A percentile compares a stretch with the other conserved stretches of the same genome.
phyloP scores from a whole-genome alignment of 306 rosid genomes.

The Medicago truncatula region MtrunA17r5.0-ANR NC_053042.1:28999501-29000000 shows the following conservation, averaged over 20 bases:
- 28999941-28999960: too few relatives aligned
- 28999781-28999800: not conserved
- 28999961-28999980: too few relatives aligned
- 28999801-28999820: not conserved
- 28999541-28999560: slow-evolving; percentile 30
- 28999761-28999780: not conserved
- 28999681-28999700: slow-evolving; percentile 34
- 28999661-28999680: not conserved
- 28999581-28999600: slow-evolving; percentile 14
- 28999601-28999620: not conserved
- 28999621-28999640: not conserved
- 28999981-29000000: too few relatives aligned
- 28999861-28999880: not conserved
- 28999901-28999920: not conserved
- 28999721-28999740: slow-evolving; percentile 10
- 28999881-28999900: not conserved
- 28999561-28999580: slow-evolving; percentile 18
- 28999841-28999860: not conserved
- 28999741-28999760: not conserved
- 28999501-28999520: slow-evolving; percentile 6
- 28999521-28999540: slow-evolving; percentile 1
- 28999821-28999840: not conserved
- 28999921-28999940: too few relatives aligned
- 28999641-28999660: slow-evolving; percentile 5
- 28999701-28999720: slow-evolving; percentile 28